Percentiles rank a stretch among this genome's conserved stretches.
Evolutionary conservation across 2,329 filamentous ascomycete species (phyloP).

Genomic region (Ramularia endophylla): DNA sequence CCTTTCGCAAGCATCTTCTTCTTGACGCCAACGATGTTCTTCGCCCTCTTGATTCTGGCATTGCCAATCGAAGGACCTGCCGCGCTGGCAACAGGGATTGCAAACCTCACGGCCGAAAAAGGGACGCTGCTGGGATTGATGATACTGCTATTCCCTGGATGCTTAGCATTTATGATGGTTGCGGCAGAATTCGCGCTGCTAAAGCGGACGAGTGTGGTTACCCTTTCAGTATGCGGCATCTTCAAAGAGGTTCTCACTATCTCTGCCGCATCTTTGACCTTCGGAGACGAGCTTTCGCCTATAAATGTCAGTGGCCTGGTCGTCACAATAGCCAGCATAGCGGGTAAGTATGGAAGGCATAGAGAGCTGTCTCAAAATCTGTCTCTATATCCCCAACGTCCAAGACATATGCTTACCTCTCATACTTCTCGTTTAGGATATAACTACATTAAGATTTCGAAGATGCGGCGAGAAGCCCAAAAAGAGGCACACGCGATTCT

Average conservation of each 20-base stretch:
- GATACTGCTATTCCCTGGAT: conserved; percentile 82
- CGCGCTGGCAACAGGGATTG: conserved; percentile 61
- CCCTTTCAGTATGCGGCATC: conserved; percentile 91
- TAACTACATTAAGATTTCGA: conserved; percentile 88
- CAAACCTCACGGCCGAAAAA: conserved; percentile 58
- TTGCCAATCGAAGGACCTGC: conserved; percentile 77
- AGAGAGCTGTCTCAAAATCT: too few species aligned
- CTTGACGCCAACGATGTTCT: conserved; percentile 95
- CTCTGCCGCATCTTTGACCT: conserved; percentile 76
- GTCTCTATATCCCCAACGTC: too few species aligned
- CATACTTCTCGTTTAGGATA: too few species aligned
- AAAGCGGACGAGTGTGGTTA: conserved; percentile 92
- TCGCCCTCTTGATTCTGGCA: conserved; percentile 71
- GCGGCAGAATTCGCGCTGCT: conserved; percentile 91
- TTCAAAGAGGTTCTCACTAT: conserved; percentile 99
- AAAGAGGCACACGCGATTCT: conserved; percentile 41
- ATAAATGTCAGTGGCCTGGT: conserved; percentile 83
- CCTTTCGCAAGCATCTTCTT: conserved; percentile 97
- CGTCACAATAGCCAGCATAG: conserved; percentile 80
- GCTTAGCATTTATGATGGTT: conserved; percentile 94
- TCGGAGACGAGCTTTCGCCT: conserved; percentile 78
- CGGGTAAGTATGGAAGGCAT: too few species aligned
- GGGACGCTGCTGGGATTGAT: conserved; percentile 61
- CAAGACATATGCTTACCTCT: too few species aligned
- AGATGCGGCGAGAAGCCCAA: conserved; percentile 74